Base-by-base conservation (phyloP, 768 basidiomycete genomes). In the Lepiota venenata region DNA sequence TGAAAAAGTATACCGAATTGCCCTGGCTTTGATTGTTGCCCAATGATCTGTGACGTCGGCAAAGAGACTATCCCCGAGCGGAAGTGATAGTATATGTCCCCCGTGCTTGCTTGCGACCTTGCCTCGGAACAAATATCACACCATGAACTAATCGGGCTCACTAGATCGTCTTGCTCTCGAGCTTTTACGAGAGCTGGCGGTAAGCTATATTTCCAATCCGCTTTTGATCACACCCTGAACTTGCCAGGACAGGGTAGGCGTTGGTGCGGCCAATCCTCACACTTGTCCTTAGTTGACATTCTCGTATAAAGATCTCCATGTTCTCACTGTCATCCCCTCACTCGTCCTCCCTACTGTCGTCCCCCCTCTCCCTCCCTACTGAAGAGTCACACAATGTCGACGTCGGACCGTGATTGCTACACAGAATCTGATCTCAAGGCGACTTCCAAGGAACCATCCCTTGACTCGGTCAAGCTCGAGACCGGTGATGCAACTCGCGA, bases 401-500 rank as follows among this genome's bases (percentile, higher is more conserved):
- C 57, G 6, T 27, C 46, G 10, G 49, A 47, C 12, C 39, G 45
- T 14, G 55, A 20, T 7, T 39, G n/a, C 22, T 22, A 43, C 29
- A 32, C 50, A 41, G 50, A 56, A 46, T n/a, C 36, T 10, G 27
- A 38, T 25, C 9, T 59, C 39, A 50, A 47, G 44, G 22, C 5
- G 12, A 10, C 15, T 1, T 27, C 51, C 36, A 45, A 45, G 20
- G 36, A 38, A 21, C 39, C 44, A 22, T 59, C 58, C 32, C 41
- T 59, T 22, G 50, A 59, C 35, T 52, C 51, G 38, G 44, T 48
- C 45, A 47, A 56, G 38, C 22, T 41, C n/a, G 47, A 44, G 40
- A 11, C 36, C 10, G 12, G 20, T 21, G 53, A 40, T 16, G 29
- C 29, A 21, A 45, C 27, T 25, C 36, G 45, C 15, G 43, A 48